Evolutionary conservation across 768 basidiomycete species (phyloP).

Genomic region (Gloeostereum incarnatum): DNA sequence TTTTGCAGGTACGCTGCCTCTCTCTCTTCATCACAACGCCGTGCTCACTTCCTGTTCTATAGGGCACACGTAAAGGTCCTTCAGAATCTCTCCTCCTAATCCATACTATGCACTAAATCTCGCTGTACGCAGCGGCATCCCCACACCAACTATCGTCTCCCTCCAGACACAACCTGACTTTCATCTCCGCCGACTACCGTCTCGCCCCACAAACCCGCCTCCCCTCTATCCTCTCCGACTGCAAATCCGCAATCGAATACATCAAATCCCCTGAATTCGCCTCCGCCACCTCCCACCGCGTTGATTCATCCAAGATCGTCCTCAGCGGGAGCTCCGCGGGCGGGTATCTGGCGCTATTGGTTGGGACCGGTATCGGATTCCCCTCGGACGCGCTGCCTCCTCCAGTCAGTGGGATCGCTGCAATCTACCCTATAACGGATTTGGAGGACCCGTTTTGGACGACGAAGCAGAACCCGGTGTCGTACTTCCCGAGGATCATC

Average conservation of each 20-base stretch:
- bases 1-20: conserved; percentile 16
- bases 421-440: conserved; percentile 29
- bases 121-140: conserved; percentile 13
- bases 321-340: conserved; percentile 29
- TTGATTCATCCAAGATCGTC: conserved; percentile 19
- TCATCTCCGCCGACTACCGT: conserved; percentile 25
- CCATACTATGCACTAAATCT: background rate
- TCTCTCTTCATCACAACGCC: background rate
- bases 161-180: conserved; percentile 18
- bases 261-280: conserved; percentile 18
- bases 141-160: conserved; percentile 26
- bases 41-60: background rate
- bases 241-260: conserved; percentile 23
- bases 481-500: conserved; percentile 23
- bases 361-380: conserved; percentile 26
- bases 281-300: conserved; percentile 16
- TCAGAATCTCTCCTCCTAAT: background rate
- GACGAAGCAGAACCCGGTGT: conserved; percentile 21
- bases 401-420: conserved; percentile 20
- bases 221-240: conserved; percentile 24
- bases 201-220: conserved; percentile 26
- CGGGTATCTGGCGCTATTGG: conserved; percentile 25
- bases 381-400: conserved; percentile 20
- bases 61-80: conserved; percentile 19
- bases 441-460: conserved; percentile 26